These are phyloP conservation scores for Rauvolfia tetraphylla DNA, from an alignment of 257 asterid genomes.

Conservation along the genomic window DNA sequence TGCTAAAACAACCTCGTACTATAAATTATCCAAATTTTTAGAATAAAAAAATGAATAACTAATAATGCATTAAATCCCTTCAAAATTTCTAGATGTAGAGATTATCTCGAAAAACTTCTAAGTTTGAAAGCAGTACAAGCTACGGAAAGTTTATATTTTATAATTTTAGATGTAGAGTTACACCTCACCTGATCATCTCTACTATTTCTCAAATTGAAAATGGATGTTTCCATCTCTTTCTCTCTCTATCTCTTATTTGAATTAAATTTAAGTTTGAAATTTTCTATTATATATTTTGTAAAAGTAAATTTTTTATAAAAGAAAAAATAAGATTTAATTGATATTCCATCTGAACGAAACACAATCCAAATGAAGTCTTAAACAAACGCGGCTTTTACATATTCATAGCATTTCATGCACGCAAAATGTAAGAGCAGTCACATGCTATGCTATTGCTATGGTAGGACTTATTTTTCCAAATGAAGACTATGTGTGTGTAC, in stretches of 20 bases:
- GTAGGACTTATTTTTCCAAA: not conserved
- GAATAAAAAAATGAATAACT: not conserved
- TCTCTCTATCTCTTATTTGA: too few species aligned
- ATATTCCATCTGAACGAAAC: too few species aligned
- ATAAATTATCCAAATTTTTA: not conserved
- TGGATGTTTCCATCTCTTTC: too few species aligned
- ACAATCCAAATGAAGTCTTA: too few species aligned
- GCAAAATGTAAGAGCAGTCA: not conserved
- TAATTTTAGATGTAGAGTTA: not conserved
- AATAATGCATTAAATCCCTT: not conserved
- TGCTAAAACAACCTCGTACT: not conserved
- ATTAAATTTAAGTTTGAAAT: too few species aligned
- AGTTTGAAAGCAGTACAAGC: slow-evolving; percentile 6
- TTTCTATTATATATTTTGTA: too few species aligned
- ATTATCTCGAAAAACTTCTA: too few species aligned
- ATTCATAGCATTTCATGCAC: slow-evolving; percentile 1
- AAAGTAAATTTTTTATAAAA: too few species aligned
- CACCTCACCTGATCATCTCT: slow-evolving; percentile 1
- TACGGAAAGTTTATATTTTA: not conserved
- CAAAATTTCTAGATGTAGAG: not conserved
- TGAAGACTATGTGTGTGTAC: not conserved
- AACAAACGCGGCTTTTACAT: not conserved
- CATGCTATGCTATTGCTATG: not conserved
- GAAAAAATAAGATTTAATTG: too few species aligned
- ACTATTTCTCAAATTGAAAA: slow-evolving; percentile 2